Percentiles rank a stretch among this genome's conserved stretches.
These are phyloP conservation scores for Geosmithia morbida DNA, from an alignment of 2,329 filamentous ascomycete species.

Conservation along the genomic window DNA sequence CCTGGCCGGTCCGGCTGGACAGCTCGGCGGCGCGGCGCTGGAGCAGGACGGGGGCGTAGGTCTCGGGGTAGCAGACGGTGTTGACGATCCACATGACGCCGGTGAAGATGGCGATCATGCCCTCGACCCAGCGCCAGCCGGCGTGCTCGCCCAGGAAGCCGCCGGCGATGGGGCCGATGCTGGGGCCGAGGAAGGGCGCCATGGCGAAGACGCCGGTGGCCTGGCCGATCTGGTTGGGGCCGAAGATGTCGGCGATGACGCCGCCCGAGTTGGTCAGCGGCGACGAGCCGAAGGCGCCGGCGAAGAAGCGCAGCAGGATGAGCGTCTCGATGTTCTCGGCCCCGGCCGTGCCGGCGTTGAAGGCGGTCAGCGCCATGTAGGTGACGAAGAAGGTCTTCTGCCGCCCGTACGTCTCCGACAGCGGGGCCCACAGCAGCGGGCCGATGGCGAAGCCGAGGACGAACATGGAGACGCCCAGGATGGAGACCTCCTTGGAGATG, in stretches of 20 bases:
- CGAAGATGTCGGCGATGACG: constrained; percentile 50
- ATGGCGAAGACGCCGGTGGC: constrained; percentile 46
- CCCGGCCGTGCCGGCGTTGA: constrained; percentile 45
- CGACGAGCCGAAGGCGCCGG: constrained; percentile 46
- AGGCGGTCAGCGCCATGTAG: constrained; percentile 42
- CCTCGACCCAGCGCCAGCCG: constrained; percentile 53
- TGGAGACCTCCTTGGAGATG: constrained; percentile 35
- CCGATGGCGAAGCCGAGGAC: constrained; percentile 48
- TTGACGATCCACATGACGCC: constrained; percentile 41
- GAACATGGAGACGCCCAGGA: constrained; percentile 49
- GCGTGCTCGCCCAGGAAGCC: constrained; percentile 45
- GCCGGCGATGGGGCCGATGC: constrained; percentile 43
- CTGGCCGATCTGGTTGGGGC: constrained; percentile 35
- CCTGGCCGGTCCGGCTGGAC: constrained; percentile 35
- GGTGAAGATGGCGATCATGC: constrained; percentile 46
- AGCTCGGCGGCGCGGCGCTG: constrained; percentile 34
- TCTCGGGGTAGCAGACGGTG: constrained; percentile 39
- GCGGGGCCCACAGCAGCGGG: constrained; percentile 50
- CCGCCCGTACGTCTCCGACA: constrained; percentile 49
- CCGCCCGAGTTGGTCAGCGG: constrained; percentile 49
- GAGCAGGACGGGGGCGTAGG: constrained; percentile 43
- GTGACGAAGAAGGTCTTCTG: constrained; percentile 45
- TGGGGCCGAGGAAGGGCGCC: constrained; percentile 50
- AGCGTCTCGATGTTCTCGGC: constrained; percentile 43
- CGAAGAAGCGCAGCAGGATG: constrained; percentile 55